Conservation (phyloP, 768 basidiomycete species). For the Hortiboletus campestris region DNA sequence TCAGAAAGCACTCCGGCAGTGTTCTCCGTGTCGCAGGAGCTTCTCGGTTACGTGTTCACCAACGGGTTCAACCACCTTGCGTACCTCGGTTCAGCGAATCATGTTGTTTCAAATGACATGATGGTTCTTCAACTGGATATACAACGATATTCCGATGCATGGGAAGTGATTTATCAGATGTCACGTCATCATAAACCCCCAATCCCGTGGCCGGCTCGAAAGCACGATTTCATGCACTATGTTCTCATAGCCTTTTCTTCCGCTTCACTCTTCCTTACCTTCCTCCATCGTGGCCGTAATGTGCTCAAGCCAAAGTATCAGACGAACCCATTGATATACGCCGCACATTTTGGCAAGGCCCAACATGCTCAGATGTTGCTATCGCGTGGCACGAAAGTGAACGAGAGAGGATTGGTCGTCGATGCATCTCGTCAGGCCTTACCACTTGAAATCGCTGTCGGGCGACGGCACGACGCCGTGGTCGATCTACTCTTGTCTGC, state of each 20-base stretch:
- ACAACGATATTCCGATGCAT: neutral
- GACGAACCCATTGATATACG: slow-evolving; percentile 13
- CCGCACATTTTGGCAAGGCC: slow-evolving; percentile 6
- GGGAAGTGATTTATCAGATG: neutral
- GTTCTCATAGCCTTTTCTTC: slow-evolving; percentile 7
- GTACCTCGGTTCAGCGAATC: neutral
- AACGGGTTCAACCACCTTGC: slow-evolving; percentile 6
- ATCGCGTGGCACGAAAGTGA: neutral
- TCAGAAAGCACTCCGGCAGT: no score
- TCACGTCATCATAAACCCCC: neutral
- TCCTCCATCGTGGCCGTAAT: neutral
- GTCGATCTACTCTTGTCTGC: neutral
- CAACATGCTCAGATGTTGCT: slow-evolving; percentile 1
- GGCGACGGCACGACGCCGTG: neutral
- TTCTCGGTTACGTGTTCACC: slow-evolving; percentile 4
- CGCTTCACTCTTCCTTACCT: neutral
- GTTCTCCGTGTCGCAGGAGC: neutral
- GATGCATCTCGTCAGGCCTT: neutral
- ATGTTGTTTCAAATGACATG: slow-evolving; percentile 2
- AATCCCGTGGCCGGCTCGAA: neutral
- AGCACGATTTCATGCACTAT: slow-evolving; percentile 8
- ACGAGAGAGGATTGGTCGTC: slow-evolving; percentile 2
- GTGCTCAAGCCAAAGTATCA: neutral
- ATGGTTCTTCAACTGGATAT: neutral
- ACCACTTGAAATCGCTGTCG: slow-evolving; percentile 9